Evolutionary conservation across 768 basidiomycete genomes (phyloP), one percentile per base, ranked within the genome.

Genomic region (Naganishia vishniacii): DNA sequence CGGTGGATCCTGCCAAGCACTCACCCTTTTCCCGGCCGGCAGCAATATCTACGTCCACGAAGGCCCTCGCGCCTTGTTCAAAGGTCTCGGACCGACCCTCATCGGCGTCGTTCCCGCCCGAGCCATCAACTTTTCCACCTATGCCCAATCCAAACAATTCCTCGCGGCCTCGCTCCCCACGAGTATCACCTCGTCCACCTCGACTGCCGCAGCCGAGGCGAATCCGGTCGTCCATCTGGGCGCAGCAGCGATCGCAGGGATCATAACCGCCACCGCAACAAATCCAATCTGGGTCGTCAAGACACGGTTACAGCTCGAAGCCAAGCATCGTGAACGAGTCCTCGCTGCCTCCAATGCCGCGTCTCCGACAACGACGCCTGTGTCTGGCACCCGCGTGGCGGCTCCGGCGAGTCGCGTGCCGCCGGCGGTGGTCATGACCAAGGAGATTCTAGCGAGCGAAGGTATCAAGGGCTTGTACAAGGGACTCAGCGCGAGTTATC

Each of bases 201-300:
- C 37, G 16, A 28, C 59, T 88, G 93, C 76, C 70, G 86, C 67
- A 81, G 91, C 26, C 70, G 75, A 84, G 66, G 91, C 97, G 77
- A 93, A 89, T 77, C 81, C 88, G 0, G 84, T 82, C 67, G 86
- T 99, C 0, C 93, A 98, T 75, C 85, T 98, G 25, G 66, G 81
- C 0, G 88, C 94, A 0, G 95, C 93, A 0, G 88, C 89, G 0
- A 73, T 85, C 11, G 94, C 94, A 0, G 79, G 72, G 72, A 80
- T 98, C 68, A 80, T 82, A 32, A 99, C 95, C 0, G 84, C 92
- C 4, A 87, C 90, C 0, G 90, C 85, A 12, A 98, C 95, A 23
- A 99, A 99, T 76, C 95, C 95, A 0, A 94, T 99, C 26, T 99
- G 95, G 95, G 95, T 99, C 48, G 91, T 99, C 66, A 99, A 98